Percentiles rank a stretch among this genome's conserved stretches.
phyloP scores from a whole-genome alignment of 495 filamentous ascomycete genomes.

The Aspergillus olivimuriae region DNA sequence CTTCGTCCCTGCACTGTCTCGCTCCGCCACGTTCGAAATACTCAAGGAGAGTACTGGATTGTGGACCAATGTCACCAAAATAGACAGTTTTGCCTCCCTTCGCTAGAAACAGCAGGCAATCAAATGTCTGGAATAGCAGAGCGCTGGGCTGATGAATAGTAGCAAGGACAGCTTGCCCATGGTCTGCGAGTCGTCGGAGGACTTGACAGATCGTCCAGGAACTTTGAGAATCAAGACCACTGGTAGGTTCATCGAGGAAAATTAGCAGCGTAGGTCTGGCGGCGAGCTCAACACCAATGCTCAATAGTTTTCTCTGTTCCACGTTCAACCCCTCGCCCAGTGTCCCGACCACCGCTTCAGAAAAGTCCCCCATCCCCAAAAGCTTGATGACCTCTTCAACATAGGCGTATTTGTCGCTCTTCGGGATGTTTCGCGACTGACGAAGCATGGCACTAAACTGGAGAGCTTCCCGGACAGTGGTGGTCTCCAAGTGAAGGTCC shows the following conservation, averaged over 20 bases:
- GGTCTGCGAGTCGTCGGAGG: slow-evolving; percentile 73
- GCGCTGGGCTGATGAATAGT: slow-evolving; percentile 93
- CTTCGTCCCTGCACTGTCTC: slow-evolving; percentile 56
- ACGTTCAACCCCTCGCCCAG: slow-evolving; percentile 68
- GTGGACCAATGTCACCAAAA: slow-evolving; percentile 76
- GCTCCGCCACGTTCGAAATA: slow-evolving; percentile 77
- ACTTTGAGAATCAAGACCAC: slow-evolving; percentile 76
- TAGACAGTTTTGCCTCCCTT: slow-evolving; percentile 79
- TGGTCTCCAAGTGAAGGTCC: slow-evolving; percentile 79
- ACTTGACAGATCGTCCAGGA: slow-evolving; percentile 79
- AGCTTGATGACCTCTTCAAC: slow-evolving; percentile 44
- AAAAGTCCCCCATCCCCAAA: slow-evolving; percentile 38
- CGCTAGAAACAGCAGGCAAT: slow-evolving; percentile 75
- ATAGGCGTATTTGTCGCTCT: slow-evolving; percentile 40
- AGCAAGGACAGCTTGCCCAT: slow-evolving; percentile 80
- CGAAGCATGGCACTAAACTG: slow-evolving; percentile 79
- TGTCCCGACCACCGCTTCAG: slow-evolving; percentile 33
- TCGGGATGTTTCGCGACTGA: slow-evolving; percentile 50
- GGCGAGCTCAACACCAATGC: slow-evolving; percentile 84
- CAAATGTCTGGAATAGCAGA: slow-evolving; percentile 85
- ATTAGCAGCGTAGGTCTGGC: slow-evolving; percentile 79
- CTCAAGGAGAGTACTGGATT: slow-evolving; percentile 56
- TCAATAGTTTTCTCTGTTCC: slow-evolving; percentile 81
- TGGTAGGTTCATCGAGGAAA: slow-evolving; percentile 90
- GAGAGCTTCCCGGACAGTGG: slow-evolving; percentile 78